Percentiles rank a stretch among this genome's conserved stretches.
Evolutionary conservation across 2,329 filamentous ascomycete genomes (phyloP).

Genomic region (Ascochyta clinopodiicola): DNA sequence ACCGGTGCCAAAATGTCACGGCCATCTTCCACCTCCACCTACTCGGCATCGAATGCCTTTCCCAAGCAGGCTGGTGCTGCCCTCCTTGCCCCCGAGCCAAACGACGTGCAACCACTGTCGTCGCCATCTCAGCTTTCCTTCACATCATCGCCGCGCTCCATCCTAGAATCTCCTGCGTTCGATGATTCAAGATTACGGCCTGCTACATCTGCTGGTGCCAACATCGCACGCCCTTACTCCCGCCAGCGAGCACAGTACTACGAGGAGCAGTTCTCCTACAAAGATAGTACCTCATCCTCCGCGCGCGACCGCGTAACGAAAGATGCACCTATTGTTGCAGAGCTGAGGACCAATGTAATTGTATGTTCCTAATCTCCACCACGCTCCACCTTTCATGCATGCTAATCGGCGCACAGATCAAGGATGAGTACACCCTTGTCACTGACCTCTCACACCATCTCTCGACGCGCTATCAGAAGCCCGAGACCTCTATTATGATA

Average conservation of each 20-base stretch:
- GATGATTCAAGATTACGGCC: slow-evolving; percentile 22
- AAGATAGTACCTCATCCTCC: slow-evolving; percentile 40
- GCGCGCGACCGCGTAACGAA: slow-evolving; percentile 52
- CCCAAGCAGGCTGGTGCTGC: slow-evolving; percentile 44
- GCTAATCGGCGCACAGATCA: slow-evolving; percentile 61
- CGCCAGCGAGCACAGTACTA: slow-evolving; percentile 47
- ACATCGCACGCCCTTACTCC: slow-evolving; percentile 23
- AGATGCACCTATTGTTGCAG: slow-evolving; percentile 56
- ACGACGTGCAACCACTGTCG: slow-evolving; percentile 41
- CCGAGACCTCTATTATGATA: slow-evolving; percentile 75
- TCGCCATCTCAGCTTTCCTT: slow-evolving; percentile 49
- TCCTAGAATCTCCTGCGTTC: slow-evolving; percentile 24
- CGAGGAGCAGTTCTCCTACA: slow-evolving; percentile 49
- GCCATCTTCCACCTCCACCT: slow-evolving; percentile 44
- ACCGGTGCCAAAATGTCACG: slow-evolving; percentile 45
- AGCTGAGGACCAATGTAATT: slow-evolving; percentile 59
- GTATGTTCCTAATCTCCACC: slow-evolving; percentile 45
- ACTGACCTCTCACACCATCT: slow-evolving; percentile 76
- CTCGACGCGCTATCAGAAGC: slow-evolving; percentile 76
- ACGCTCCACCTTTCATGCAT: slow-evolving; percentile 18
- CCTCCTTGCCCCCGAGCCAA: slow-evolving; percentile 34
- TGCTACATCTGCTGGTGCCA: slow-evolving; percentile 17
- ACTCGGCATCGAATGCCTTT: slow-evolving; percentile 41
- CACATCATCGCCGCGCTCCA: slow-evolving; percentile 41
- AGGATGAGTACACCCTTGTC: slow-evolving; percentile 77